Evolutionary conservation across 2,329 filamentous ascomycete species (phyloP), one percentile per base, ranked within the genome.

Genomic region (Alternaria infectoria): DNA sequence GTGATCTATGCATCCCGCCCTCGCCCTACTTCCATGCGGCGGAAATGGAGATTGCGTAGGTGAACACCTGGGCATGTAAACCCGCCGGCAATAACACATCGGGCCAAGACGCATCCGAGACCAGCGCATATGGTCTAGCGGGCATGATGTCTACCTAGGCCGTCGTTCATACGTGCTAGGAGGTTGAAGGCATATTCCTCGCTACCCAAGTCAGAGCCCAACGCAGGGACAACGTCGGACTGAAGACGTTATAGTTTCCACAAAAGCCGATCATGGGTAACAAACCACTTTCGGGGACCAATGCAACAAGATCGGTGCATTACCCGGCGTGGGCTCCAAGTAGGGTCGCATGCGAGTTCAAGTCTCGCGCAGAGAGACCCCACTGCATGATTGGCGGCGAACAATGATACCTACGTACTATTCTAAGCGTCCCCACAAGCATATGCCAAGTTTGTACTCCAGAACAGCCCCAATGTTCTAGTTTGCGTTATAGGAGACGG

Each of bases 381-480:
- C 25, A 58, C 36, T 52, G 32, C 47, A 52, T 52, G 56, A 52
- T 58, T 58, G 32, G 56, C 23, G 23, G 23, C 25, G 23, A 25
- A 51, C 32, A 17, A 58, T 32, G 36, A 58, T 52, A 36, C 47
- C 47, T 23, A 58, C 36, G 46, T 52, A 58, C 46, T 23, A 23
- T 52, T 58, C 25, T 15, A 52, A 58, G 46, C 56, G 46, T 58
- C 56, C 36, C 56, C 56, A 58, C 56, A 52, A 26, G 17, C 56
- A 58, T 58, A 46, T 32, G 47, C 21, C 47, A 23, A 25, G 56
- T 6, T 25, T 30, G 28, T 13, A 23, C 36, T 52, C 19, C 46
- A 58, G 2, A 52, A 57, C 55, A 49, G 45, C 56, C 32, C 21
- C 46, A 58, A 46, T 15, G 17, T 52, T 52, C 56, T 58, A 52